These are phyloP conservation scores for Novymonas esmeraldas DNA, from an alignment of 208 protist genomes.

Conservation along the genomic window DNA sequence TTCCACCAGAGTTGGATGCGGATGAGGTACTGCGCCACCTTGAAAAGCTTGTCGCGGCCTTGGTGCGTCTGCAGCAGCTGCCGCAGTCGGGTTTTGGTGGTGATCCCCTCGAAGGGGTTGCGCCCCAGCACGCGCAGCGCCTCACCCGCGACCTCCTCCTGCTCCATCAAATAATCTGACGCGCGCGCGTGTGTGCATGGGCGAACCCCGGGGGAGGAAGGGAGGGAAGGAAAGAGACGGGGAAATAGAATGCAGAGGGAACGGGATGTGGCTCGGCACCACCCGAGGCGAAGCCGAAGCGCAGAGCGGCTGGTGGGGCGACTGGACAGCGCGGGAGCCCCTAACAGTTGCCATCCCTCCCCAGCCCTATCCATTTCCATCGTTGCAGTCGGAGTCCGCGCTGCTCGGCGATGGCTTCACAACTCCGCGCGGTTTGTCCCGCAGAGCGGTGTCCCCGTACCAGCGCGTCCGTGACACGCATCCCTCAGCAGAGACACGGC, in stretches of 20 bases:
- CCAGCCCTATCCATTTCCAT: too few relatives aligned
- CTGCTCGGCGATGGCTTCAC: too few relatives aligned
- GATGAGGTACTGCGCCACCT: slow-evolving; percentile 88
- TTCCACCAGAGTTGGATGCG: slow-evolving; percentile 83
- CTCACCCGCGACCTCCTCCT: slow-evolving; percentile 43
- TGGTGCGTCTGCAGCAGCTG: slow-evolving; percentile 92
- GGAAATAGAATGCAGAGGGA: slow-evolving; percentile 5
- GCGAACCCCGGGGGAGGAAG: background rate
- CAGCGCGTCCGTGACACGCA: too few relatives aligned
- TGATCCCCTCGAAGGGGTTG: slow-evolving; percentile 88
- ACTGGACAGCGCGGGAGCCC: too few relatives aligned
- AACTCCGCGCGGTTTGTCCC: too few relatives aligned
- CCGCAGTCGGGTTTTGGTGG: slow-evolving; percentile 79
- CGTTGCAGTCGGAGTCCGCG: too few relatives aligned
- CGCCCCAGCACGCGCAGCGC: slow-evolving; percentile 79
- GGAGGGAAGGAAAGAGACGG: slow-evolving; percentile 4
- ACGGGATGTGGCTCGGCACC: too few relatives aligned
- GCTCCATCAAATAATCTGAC: slow-evolving; percentile 19
- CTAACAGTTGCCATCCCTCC: too few relatives aligned
- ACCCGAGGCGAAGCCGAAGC: too few relatives aligned
- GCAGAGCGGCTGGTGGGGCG: too few relatives aligned
- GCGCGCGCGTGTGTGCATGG: background rate
- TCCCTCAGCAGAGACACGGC: too few relatives aligned
- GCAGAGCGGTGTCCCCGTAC: too few relatives aligned
- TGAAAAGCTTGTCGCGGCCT: slow-evolving; percentile 91